Percentiles rank a stretch among this genome's conserved stretches.
Evolutionary conservation across 441 rosid genomes (phyloP).

Genomic region (Macaranga tanarius): DNA sequence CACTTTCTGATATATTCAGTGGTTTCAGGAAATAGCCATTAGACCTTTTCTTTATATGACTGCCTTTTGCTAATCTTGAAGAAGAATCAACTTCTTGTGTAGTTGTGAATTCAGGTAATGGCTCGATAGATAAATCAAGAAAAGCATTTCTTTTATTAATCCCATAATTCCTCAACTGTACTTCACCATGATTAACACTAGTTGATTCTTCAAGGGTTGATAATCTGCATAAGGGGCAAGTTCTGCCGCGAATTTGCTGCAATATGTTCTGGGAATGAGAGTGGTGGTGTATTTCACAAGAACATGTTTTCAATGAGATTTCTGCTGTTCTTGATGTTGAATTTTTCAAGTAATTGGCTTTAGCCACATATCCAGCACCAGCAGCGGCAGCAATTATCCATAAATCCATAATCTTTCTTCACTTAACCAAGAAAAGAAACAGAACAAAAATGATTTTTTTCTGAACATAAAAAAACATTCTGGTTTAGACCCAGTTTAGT

Average conservation of each 20-base stretch:
- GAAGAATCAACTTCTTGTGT: conserved; percentile 7
- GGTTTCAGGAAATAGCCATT: conserved; percentile 23
- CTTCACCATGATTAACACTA: conserved; percentile 4
- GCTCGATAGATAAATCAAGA: conserved; percentile 1
- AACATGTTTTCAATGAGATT: conserved; percentile 20
- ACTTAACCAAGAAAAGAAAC: neutral
- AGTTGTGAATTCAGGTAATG: conserved; percentile 13
- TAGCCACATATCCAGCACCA: conserved; percentile 39
- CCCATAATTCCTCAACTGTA: conserved; percentile 9
- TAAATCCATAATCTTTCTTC: conserved; percentile 36
- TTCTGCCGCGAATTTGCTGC: conserved; percentile 26
- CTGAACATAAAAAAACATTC: too few relatives aligned
- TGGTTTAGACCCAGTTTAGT: neutral
- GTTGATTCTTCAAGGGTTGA: neutral
- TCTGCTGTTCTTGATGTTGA: conserved; percentile 22
- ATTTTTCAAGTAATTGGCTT: conserved; percentile 37
- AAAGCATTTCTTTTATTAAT: neutral
- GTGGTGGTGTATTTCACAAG: conserved; percentile 9
- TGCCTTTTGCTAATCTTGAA: conserved; percentile 7
- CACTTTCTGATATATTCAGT: conserved; percentile 15
- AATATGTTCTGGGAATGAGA: conserved; percentile 25
- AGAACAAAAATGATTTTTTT: neutral
- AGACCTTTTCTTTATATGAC: conserved; percentile 17
- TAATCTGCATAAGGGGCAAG: conserved; percentile 32
- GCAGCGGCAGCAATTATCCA: conserved; percentile 50